Evolutionary conservation across 495 filamentous ascomycete species (phyloP), one percentile per base, ranked within the genome.

Genomic region (Penicillium manginii): DNA sequence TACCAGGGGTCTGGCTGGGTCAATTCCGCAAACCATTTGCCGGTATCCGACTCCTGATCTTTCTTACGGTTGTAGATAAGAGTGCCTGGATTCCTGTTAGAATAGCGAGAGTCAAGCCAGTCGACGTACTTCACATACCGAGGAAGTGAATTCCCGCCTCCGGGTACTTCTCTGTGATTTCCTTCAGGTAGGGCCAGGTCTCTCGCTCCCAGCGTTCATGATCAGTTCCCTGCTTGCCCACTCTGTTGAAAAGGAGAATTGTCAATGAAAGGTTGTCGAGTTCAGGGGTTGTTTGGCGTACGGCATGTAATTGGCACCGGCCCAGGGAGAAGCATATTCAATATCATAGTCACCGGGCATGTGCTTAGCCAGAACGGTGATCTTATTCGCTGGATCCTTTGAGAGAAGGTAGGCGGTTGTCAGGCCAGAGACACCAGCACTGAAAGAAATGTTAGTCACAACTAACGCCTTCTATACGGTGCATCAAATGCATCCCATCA

Each of bases 341-440:
- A 94, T 88, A 66, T 97, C 93, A 76, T 96, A 97, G 78, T 98
- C 94, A 35, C 94, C 94, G 0, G 94, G 94, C 96, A 98, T 96
- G 65, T 98, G 93, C 71, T 97, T 97, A 21, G 92, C 91, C 3
- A 93, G 79, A 22, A 98, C 82, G 3, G 92, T 96, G 58, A 98
- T 79, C 50, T 84, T 84, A 63, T 86, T 87, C 21, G 82, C 73
- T 3, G 79, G 69, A 62, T 89, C 84, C 60, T 85, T 86, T 42
- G 93, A 89, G 23, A 98, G 83, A 17, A 91, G 73, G 33, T 96
- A 83, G 8, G 96, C 94, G 9, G 90, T 92, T n/a, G 94, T 98
- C 53, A 98, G 83, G 51, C 94, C 94, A 47, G 87, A 84, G 4
- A 98, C 93, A 15, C 94, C 94, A 55, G 94, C 96, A 40, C 94